Percentiles rank a stretch among this genome's conserved stretches.
Conservation (phyloP, 352 stramenopile species). For the Phytophthora multivora region DNA sequence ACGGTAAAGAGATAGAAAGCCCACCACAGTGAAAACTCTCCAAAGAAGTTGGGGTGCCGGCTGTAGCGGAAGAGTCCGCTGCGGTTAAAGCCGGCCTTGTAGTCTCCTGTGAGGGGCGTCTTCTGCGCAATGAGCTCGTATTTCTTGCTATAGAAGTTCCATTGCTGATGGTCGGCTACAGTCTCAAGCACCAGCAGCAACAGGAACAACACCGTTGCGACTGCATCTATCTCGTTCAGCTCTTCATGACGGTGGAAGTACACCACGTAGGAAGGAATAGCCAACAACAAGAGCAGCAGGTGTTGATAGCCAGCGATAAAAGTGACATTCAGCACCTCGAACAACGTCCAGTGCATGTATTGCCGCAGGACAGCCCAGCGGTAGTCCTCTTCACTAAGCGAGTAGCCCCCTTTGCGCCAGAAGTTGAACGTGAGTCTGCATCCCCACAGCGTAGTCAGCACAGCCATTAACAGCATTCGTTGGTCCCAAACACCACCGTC, state of each 20-base stretch:
- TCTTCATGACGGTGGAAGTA: constrained; percentile 48
- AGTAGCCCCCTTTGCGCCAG: constrained; percentile 90
- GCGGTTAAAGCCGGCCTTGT: constrained; percentile 78
- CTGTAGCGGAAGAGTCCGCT: constrained; percentile 91
- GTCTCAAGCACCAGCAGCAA: constrained; percentile 80
- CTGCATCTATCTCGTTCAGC: constrained; percentile 66
- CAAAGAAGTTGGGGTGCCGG: constrained; percentile 94
- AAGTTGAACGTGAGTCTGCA: constrained; percentile 92
- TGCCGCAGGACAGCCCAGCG: constrained; percentile 88
- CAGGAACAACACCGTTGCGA: constrained; percentile 74
- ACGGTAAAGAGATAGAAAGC: constrained; percentile 91
- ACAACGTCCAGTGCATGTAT: constrained; percentile 81
- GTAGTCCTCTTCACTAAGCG: constrained; percentile 92
- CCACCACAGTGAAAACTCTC: constrained; percentile 91
- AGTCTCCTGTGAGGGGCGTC: constrained; percentile 67
- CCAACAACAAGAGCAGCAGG: constrained; percentile 83
- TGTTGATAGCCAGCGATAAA: constrained; percentile 94
- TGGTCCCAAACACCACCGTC: constrained; percentile 64
- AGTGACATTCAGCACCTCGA: constrained; percentile 90
- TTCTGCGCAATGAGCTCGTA: constrained; percentile 62
- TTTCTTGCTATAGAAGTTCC: constrained; percentile 90
- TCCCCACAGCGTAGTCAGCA: constrained; percentile 87
- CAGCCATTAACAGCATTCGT: constrained; percentile 77
- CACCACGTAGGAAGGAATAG: constrained; percentile 71
- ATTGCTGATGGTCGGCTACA: constrained; percentile 92